Percentiles rank a stretch among this genome's conserved stretches.
Evolutionary conservation across 495 filamentous ascomycete species (phyloP).

Genomic region (Bathelium albidoporum): DNA sequence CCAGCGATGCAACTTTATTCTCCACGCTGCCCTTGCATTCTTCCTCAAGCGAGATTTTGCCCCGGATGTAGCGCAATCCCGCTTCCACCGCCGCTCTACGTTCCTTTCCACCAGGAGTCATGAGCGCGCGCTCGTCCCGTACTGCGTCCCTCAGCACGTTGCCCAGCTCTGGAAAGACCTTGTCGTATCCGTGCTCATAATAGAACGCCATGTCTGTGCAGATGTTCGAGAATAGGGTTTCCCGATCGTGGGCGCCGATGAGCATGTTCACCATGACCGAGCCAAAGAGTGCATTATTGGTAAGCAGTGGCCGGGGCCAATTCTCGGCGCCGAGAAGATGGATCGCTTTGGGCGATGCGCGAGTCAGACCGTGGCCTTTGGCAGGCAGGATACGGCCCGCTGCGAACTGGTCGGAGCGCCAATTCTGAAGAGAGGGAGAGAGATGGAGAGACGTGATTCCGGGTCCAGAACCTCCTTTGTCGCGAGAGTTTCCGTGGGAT

Average conservation of each 20-base stretch:
- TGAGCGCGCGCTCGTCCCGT: slow-evolving; percentile 18
- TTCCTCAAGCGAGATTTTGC: slow-evolving; percentile 19
- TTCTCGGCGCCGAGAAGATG: slow-evolving; percentile 10
- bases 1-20: slow-evolving; percentile 11
- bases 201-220: slow-evolving; percentile 27
- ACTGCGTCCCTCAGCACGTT: not conserved
- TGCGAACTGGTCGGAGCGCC: not conserved
- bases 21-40: slow-evolving; percentile 14
- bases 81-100: slow-evolving; percentile 18
- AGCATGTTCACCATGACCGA: slow-evolving; percentile 20
- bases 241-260: slow-evolving; percentile 24
- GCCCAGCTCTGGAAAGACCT: slow-evolving; percentile 21
- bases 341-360: slow-evolving; percentile 17
- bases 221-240: slow-evolving; percentile 26
- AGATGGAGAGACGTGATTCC: not conserved
- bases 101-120: slow-evolving; percentile 19
- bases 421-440: not conserved
- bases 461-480: not conserved
- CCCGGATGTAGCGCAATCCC: slow-evolving; percentile 23
- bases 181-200: slow-evolving; percentile 28
- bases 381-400: slow-evolving; percentile 15
- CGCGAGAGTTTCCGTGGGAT: not conserved
- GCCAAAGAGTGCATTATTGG: slow-evolving; percentile 26
- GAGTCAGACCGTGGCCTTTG: slow-evolving; percentile 22
- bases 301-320: slow-evolving; percentile 25